Evolutionary conservation across 1,139 yeast genomes (phyloP).

Genomic region (Hyphopichia burtonii): DNA sequence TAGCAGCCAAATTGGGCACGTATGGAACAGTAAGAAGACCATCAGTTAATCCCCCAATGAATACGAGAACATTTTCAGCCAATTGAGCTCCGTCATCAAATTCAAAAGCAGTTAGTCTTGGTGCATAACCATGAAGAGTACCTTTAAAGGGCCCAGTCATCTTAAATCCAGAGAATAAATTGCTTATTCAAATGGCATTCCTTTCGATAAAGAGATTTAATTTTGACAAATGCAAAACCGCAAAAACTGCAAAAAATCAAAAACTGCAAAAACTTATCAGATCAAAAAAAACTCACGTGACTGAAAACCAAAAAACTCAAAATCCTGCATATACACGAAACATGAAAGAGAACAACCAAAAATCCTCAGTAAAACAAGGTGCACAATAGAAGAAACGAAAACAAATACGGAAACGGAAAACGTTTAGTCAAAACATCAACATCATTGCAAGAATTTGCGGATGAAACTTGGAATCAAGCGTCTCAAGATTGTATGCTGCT

Average conservation of each 20-base stretch:
- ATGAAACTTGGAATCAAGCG: not conserved
- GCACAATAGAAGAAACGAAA: not conserved
- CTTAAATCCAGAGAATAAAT: too few species aligned
- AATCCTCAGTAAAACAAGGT: too few species aligned
- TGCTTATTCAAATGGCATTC: too few species aligned
- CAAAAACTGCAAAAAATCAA: too few species aligned
- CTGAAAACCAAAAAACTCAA: too few species aligned
- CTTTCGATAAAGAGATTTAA: too few species aligned
- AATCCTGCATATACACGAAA: too few species aligned
- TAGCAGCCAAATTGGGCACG: constrained; percentile 47
- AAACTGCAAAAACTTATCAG: too few species aligned
- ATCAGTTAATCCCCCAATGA: constrained; percentile 77
- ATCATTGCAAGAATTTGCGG: not conserved
- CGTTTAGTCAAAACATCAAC: not conserved
- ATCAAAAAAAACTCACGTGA: too few species aligned
- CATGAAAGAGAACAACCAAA: too few species aligned
- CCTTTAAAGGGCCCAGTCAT: constrained; percentile 15
- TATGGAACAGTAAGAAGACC: constrained; percentile 79
- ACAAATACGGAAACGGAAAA: not conserved
- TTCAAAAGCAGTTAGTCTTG: constrained; percentile 50
- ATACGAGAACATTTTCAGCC: constrained; percentile 49
- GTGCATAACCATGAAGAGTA: constrained; percentile 34
- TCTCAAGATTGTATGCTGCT: not conserved
- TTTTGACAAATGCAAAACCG: too few species aligned
- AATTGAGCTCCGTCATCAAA: constrained; percentile 19